Evolutionary conservation across 495 filamentous ascomycete species (phyloP), one percentile per base, ranked within the genome.

Genomic region (Daldinia bambusicola): DNA sequence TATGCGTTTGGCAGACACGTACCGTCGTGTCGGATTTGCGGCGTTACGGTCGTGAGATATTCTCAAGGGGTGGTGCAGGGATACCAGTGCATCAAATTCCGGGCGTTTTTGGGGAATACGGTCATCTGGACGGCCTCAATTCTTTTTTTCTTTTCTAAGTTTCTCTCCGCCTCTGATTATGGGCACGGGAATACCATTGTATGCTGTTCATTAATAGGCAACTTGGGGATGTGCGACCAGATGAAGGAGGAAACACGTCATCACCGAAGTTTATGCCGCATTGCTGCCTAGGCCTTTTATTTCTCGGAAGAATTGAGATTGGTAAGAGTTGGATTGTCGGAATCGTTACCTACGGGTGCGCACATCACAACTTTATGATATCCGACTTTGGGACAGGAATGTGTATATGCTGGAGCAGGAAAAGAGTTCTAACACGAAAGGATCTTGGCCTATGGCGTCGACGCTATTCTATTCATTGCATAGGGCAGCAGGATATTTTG

Each of bases 51-150:
- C 55, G 57, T 40, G 61, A 36, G 9, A 18, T 16, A 62, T 69
- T 69, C 51, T 50, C 43, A 45, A 45, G 26, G 38, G 52, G 53
- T 34, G 65, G 61, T 32, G 61, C 45, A 52, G 66, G 50, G 61
- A 65, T 69, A 66, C 69, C 57, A 69, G 43, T 36, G 31, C 56
- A 62, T 66, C 65, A 22, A 56, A 58, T 59, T 31, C 56, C 57
- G 61, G 70, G 70, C 64, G 66, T 73, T 73, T 7, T 22, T 51
- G 50, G 61, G 36, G 50, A 66, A 48, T 66, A 57, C 37, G 53
- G 32, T 59, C 36, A 20, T 40, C 36, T n/a, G 41, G 41, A 62
- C 31, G 34, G 48, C 51, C 56, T 62, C 20, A 56, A 63, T 34
- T 62, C 63, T 8, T 26, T 66, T 66, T 8, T n/a, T n/a, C n/a